These are phyloP conservation scores for Albophoma yamanashiensis DNA, from an alignment of 2,329 filamentous ascomycete species.

Conservation along the genomic window DNA sequence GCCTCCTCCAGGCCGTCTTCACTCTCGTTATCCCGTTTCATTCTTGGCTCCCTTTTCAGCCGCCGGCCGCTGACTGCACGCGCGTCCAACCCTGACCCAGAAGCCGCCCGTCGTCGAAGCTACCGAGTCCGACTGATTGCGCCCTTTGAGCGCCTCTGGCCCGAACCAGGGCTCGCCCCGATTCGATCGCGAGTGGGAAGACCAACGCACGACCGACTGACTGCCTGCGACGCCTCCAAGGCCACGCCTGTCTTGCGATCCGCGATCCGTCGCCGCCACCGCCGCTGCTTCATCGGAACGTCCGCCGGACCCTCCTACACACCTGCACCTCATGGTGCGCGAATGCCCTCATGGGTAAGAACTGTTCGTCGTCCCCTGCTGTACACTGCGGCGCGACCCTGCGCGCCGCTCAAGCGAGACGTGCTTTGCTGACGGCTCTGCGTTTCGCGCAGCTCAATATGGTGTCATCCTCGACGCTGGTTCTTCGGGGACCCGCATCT, in stretches of 20 bases:
- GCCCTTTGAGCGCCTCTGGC: not conserved
- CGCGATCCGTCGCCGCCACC: not conserved
- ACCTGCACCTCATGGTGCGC: not conserved
- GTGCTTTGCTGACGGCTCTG: not conserved
- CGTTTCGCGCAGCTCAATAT: constrained; percentile 49
- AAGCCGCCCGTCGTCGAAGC: not conserved
- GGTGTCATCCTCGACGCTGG: constrained; percentile 96
- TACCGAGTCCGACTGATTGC: not conserved
- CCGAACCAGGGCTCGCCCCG: not conserved
- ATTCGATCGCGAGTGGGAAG: not conserved
- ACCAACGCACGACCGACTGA: not conserved
- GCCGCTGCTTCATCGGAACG: not conserved
- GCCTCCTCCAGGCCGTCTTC: not conserved
- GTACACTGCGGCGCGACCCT: not conserved
- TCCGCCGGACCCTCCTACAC: not conserved
- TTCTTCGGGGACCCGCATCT: constrained; percentile 89
- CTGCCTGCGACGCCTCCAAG: not conserved
- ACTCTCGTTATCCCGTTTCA: not conserved
- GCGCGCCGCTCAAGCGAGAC: not conserved
- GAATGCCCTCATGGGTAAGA: constrained; percentile 14
- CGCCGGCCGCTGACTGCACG: too few relatives aligned
- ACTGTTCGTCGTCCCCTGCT: constrained; percentile 11
- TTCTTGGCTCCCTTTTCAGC: not conserved
- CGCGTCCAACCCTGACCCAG: not conserved
- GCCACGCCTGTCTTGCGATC: not conserved